These are phyloP conservation scores for Annulohypoxylon stygium DNA, from an alignment of 495 filamentous ascomycete species.

Conservation along the genomic window DNA sequence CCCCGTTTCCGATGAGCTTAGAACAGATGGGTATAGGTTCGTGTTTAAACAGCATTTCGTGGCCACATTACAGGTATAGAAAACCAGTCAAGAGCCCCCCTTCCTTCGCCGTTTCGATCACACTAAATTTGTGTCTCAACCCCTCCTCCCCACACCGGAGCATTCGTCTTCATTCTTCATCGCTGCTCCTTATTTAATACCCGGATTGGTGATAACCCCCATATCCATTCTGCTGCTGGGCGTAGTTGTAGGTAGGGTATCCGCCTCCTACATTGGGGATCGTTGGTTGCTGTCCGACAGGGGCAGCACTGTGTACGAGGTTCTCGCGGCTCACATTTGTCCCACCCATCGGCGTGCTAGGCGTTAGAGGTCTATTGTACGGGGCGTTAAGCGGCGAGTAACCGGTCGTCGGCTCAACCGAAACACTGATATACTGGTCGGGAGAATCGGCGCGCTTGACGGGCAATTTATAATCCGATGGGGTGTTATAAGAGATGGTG, in stretches of 20 bases:
- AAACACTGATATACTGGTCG: constrained; percentile 43
- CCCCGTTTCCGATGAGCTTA: constrained; percentile 1
- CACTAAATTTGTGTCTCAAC: constrained; percentile 9
- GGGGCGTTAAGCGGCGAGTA: constrained; percentile 31
- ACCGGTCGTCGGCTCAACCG: constrained; percentile 22
- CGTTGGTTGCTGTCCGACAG: constrained; percentile 48
- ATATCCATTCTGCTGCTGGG: constrained; percentile 26
- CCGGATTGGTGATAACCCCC: constrained; percentile 38
- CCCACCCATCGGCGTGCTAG: constrained; percentile 36
- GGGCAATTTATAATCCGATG: constrained; percentile 44
- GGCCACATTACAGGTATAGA: constrained; percentile 40
- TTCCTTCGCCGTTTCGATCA: constrained; percentile 25
- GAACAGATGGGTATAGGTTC: constrained; percentile 22
- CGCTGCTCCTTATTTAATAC: constrained; percentile 17
- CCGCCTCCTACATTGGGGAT: constrained; percentile 49
- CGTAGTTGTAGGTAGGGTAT: constrained; percentile 30
- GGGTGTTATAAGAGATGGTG: constrained; percentile 48
- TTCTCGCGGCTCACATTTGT: constrained; percentile 49
- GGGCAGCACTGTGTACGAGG: constrained; percentile 44
- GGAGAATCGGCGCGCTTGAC: constrained; percentile 33
- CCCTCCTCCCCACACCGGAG: constrained; percentile 10
- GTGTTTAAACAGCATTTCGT: constrained; percentile 46
- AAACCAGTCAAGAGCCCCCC: constrained; percentile 18
- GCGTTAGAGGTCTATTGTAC: constrained; percentile 52
- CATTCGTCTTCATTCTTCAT: constrained; percentile 30